Evolutionary conservation across 1,284 basidiomycete species (phyloP), one percentile per base, ranked within the genome.

Genomic region (Porodaedalea pini): DNA sequence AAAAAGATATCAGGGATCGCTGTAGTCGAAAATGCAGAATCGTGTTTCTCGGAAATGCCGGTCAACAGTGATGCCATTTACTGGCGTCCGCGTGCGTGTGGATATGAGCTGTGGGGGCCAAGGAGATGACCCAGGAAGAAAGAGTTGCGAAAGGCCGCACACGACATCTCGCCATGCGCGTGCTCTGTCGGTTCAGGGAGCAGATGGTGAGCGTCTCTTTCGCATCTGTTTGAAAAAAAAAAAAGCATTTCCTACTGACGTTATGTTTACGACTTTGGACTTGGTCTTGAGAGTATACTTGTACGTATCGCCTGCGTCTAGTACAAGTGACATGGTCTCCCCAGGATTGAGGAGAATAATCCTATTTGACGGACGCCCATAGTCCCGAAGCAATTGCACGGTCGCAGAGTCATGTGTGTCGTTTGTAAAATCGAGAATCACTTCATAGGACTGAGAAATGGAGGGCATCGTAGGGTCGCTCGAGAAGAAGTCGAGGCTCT

Each of bases 271-370:
- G 36, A 88, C 83, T 66, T 81, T 83, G 51, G 79, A 76, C 61
- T 76, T 78, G 61, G 77, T 78, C 69, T 86, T 87, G 58, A 88
- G 71, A 40, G 82, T 83, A 67, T 88, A 87, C 64, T 79, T 78
- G 73, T 88, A 88, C 45, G 80, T 71, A 21, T 79, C 78, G 15
- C 86, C 85, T 40, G 86, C 83, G 65, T 86, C 83, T 59, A 88
- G 76, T 60, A 88, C 76, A 60, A 87, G 75, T 39, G 82, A 81
- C 51, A 87, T 71, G 52, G 77, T 79, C 65, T 88, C 85, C 48
- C 80, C 77, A 3, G 85, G 85, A 62, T 79, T 75, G 36, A 88
- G 72, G 17, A 86, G 67, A 50, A 85, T 75, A 61, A 81, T 75
- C 52, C 80, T 75, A 57, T 76, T 78, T 19, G 78, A 71, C 54